Evolutionary conservation across 2,329 filamentous ascomycete genomes (phyloP).

Genomic region (Ramichloridium luteum): DNA sequence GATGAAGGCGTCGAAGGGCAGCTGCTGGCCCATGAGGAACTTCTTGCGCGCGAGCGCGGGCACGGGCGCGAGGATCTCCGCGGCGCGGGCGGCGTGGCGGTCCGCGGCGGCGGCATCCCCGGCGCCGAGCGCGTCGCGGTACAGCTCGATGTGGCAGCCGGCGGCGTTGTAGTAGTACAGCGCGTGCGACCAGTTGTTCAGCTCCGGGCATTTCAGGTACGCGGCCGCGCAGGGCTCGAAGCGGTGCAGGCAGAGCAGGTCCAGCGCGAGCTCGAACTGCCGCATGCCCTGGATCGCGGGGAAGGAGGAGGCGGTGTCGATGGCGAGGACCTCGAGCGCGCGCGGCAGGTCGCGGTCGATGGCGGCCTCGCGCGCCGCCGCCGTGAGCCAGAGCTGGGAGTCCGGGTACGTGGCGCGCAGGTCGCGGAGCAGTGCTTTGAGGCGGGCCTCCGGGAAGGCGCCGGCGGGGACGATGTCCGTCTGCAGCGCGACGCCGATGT

Average conservation of each 20-base stretch:
- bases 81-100: slow-evolving; percentile 40
- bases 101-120: slow-evolving; percentile 36
- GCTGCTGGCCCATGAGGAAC: slow-evolving; percentile 73
- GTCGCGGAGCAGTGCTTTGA: slow-evolving; percentile 52
- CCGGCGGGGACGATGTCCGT: background rate
- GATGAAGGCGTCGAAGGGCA: slow-evolving; percentile 83
- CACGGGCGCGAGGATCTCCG: slow-evolving; percentile 58
- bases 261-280: slow-evolving; percentile 70
- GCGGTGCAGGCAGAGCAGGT: slow-evolving; percentile 65
- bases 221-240: slow-evolving; percentile 61
- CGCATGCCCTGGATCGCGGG: slow-evolving; percentile 79
- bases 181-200: slow-evolving; percentile 84
- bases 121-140: slow-evolving; percentile 41
- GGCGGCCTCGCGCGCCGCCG: slow-evolving; percentile 68
- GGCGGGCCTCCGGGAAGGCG: slow-evolving; percentile 56
- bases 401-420: slow-evolving; percentile 73
- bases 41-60: slow-evolving; percentile 71
- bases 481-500: background rate
- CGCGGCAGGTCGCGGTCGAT: slow-evolving; percentile 53
- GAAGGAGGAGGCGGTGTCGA: slow-evolving; percentile 47
- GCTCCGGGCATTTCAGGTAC: slow-evolving; percentile 58
- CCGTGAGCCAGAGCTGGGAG: slow-evolving; percentile 73
- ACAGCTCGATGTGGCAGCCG: slow-evolving; percentile 65
- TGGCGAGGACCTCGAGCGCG: slow-evolving; percentile 48
- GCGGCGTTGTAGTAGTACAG: slow-evolving; percentile 85